Evolutionary conservation across 2,329 filamentous ascomycete species (phyloP).

Genomic region (Talaromyces funiculosus): DNA sequence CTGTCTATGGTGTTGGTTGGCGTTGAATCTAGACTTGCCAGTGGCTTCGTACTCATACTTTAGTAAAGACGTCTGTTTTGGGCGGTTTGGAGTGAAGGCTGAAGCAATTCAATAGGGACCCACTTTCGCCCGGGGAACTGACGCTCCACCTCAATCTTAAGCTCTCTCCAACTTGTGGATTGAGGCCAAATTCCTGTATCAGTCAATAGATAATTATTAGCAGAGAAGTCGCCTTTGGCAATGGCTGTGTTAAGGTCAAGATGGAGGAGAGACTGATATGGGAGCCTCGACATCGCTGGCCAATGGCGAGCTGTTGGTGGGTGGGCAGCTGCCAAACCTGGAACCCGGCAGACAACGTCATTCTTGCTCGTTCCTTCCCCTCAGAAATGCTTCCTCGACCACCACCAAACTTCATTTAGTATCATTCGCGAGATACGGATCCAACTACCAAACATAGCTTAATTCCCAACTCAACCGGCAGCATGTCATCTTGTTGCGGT

Average conservation of each 20-base stretch:
- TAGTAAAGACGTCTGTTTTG: not conserved
- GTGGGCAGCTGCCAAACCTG: constrained; percentile 8
- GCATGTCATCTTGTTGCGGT: constrained; percentile 62
- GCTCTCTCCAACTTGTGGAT: too few species aligned
- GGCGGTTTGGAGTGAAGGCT: not conserved
- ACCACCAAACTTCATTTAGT: too few species aligned
- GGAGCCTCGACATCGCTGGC: not conserved
- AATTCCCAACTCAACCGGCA: not conserved
- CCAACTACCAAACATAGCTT: too few species aligned
- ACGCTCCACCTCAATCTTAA: not conserved
- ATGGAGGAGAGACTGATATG: not conserved
- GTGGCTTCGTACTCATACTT: not conserved
- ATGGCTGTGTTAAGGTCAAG: not conserved
- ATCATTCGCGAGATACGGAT: too few species aligned
- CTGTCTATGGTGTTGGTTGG: not conserved
- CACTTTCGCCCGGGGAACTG: not conserved
- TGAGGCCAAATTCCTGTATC: too few species aligned
- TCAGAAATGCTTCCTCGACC: not conserved
- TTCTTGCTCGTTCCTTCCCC: not conserved
- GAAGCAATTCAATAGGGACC: not conserved
- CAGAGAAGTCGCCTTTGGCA: not conserved
- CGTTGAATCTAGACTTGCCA: not conserved
- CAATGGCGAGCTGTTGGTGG: not conserved
- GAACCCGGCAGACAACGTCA: constrained; percentile 9
- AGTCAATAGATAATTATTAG: too few species aligned